phyloP scores from a whole-genome alignment of 345 rosid species.

The Toxicodendron radicans region DNA sequence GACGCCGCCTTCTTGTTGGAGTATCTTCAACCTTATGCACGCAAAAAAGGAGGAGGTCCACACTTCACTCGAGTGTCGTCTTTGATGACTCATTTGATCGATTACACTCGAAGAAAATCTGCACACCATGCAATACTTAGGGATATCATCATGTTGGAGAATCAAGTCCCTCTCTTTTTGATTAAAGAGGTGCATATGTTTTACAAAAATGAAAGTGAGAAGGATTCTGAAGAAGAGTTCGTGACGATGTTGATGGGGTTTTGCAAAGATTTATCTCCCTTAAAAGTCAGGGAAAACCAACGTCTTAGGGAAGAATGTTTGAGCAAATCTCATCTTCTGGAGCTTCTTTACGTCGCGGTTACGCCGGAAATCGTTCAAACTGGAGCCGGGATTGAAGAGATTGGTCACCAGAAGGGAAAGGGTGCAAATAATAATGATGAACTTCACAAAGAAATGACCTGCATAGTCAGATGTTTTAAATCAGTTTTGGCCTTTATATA shows the following conservation, averaged over 20 bases:
- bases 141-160: background rate
- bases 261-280: background rate
- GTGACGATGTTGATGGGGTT: background rate
- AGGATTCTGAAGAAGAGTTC: too few relatives aligned
- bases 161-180: too few relatives aligned
- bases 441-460: too few relatives aligned
- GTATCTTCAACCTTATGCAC: background rate
- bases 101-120: background rate
- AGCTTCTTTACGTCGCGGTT: background rate
- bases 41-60: background rate
- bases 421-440: too few relatives aligned
- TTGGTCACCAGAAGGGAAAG: background rate
- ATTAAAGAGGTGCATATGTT: too few relatives aligned
- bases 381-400: background rate
- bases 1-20: background rate
- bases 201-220: too few relatives aligned
- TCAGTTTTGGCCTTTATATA: too few relatives aligned
- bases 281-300: background rate
- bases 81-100: background rate
- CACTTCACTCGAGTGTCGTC: background rate
- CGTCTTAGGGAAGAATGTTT: background rate
- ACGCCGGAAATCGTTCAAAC: background rate
- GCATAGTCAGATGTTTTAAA: too few relatives aligned
- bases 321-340: background rate
- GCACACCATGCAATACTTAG: background rate